phyloP scores from a whole-genome alignment of 2,329 filamentous ascomycete genomes.

The Clarireedia hainanense region DNA sequence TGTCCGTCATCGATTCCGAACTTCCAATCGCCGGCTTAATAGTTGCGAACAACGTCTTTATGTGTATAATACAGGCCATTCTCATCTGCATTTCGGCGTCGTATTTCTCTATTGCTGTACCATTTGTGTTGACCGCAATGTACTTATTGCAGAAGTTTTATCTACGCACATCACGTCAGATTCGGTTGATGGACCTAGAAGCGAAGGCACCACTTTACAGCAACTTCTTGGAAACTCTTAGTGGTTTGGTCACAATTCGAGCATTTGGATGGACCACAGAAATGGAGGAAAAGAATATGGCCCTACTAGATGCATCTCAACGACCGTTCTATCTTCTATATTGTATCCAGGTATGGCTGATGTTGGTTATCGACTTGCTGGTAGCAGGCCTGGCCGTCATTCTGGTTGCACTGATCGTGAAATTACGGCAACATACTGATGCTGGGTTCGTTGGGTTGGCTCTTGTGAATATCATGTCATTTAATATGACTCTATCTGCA shows the following conservation, averaged over 20 bases:
- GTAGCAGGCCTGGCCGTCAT: conserved; percentile 25
- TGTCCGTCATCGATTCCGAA: conserved; percentile 23
- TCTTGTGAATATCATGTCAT: conserved; percentile 25
- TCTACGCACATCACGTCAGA: conserved; percentile 41
- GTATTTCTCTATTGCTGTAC: no score
- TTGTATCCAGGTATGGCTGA: conserved; percentile 51
- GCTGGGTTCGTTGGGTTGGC: conserved; percentile 26
- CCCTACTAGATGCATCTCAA: conserved; percentile 46
- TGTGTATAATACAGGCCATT: conserved; percentile 23
- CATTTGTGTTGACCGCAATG: background rate
- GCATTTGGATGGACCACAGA: conserved; percentile 36
- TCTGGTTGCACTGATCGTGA: conserved; percentile 30
- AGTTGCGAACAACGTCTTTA: background rate
- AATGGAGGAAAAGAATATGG: conserved; percentile 31
- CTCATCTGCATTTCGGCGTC: background rate
- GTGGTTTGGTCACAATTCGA: conserved; percentile 37
- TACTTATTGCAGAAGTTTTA: conserved; percentile 34
- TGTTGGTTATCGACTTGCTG: conserved; percentile 31
- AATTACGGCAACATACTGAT: conserved; percentile 23
- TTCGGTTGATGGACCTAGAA: conserved; percentile 43
- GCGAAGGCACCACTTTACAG: conserved; percentile 38
- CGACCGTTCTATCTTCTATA: conserved; percentile 50
- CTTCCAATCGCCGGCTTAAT: conserved; percentile 12
- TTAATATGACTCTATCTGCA: conserved; percentile 18
- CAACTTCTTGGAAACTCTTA: conserved; percentile 39